Evolutionary conservation across 805 yeast species (phyloP), one percentile per base, ranked within the genome.

Genomic region (Yamadazyma scolyti): DNA sequence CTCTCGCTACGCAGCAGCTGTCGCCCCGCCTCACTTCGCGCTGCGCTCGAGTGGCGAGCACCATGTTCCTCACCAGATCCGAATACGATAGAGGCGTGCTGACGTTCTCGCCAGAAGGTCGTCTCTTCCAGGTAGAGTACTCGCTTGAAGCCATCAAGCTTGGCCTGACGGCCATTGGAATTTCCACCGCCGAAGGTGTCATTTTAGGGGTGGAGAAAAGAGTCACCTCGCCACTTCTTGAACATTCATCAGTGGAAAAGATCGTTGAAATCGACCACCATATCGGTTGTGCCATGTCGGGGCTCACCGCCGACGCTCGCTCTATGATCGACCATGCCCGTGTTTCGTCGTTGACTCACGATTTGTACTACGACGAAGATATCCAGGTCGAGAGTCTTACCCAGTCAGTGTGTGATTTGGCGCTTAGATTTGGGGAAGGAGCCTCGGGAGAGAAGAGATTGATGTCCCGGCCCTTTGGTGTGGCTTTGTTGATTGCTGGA

Each of bases 381-480:
- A 86, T 93, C 50, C 82, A 84, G 33, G 94, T 90, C 18, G 97
- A 93, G 58, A 77, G 95, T 24, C 77, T 93, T 49, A 89, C 98
- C 9, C 99, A 94, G 61, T 79, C 95, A 1, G 96, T 93, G 12
- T 93, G 98, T 60, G 98, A 93, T 63, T 73, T 93, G 52, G 97
- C 99, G 2, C 70, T 93, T 48, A 76, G 97, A 55, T 90, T 90
- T 47, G 97, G 97, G 36, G 98, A 90, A 67, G 96, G 96, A 45
- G 96, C 95, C 3, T 79, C 88, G 23, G 97, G 96, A 36, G 97
- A 93, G 55, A 90, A 90, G 58, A 75, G 94, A 56, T 71, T 82
- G 43, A 84, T 93, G 99, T 87, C 96, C 4, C 79, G 99, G 65
- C 99, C 99, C 9, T 93, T 93, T 58, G 99, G 99, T 55, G 99